phyloP scores from a whole-genome alignment of 345 rosid genomes.

The Laguncularia racemosa region DNA sequence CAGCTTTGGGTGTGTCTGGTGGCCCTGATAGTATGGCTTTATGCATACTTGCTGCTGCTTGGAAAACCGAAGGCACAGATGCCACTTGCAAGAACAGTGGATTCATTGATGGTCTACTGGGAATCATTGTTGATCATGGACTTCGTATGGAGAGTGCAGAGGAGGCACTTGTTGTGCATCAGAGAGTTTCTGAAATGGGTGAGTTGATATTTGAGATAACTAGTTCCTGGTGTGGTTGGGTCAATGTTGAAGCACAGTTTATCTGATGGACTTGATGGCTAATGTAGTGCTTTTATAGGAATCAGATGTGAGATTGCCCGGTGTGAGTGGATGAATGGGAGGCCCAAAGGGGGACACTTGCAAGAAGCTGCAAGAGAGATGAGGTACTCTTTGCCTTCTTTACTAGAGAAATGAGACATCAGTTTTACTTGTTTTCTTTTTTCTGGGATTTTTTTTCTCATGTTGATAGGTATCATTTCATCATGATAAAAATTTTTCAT shows the following conservation, averaged over 20 bases:
- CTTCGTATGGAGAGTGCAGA: conserved; percentile 66
- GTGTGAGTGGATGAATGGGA: conserved; percentile 79
- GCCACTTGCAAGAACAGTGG: conserved; percentile 24
- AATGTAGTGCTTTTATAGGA: conserved; percentile 41
- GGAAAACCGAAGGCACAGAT: conserved; percentile 50
- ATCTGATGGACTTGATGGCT: conserved; percentile 18
- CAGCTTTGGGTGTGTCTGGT: conserved; percentile 91
- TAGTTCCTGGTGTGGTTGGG: background rate
- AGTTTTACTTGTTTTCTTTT: background rate
- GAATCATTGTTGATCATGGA: conserved; percentile 82
- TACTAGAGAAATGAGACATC: background rate
- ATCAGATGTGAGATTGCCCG: conserved; percentile 75
- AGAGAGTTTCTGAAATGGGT: conserved; percentile 79
- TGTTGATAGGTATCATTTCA: background rate
- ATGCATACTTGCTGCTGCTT: conserved; percentile 66
- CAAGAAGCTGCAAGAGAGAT: conserved; percentile 88
- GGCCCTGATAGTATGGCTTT: conserved; percentile 97
- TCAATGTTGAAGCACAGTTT: too few species aligned
- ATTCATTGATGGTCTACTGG: conserved; percentile 73
- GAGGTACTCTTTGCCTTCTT: conserved; percentile 33
- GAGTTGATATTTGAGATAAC: conserved; percentile 1
- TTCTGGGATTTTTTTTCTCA: conserved; percentile 1
- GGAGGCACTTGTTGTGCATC: conserved; percentile 56
- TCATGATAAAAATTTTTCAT: background rate
- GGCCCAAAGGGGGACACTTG: conserved; percentile 76